A percentile compares a stretch with the other conserved stretches of the same genome.
phyloP scores from a whole-genome alignment of 768 basidiomycete genomes.

The Collybia sp. region DNA sequence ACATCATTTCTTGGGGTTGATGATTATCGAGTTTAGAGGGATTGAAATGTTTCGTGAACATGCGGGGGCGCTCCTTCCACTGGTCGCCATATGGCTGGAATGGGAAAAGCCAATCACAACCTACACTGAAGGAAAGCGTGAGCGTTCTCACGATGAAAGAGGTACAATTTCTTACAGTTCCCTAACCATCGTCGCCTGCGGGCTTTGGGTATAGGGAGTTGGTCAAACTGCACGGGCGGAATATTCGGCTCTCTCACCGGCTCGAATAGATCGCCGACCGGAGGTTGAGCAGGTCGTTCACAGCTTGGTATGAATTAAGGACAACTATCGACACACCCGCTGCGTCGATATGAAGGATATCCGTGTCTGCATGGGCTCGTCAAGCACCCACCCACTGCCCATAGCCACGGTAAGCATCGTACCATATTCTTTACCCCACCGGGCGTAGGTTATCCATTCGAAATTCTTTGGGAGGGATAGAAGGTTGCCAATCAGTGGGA shows the following conservation, averaged over 20 bases:
- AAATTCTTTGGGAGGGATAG: too few relatives aligned
- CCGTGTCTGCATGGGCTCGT: constrained; percentile 1
- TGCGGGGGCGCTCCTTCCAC: constrained; percentile 25
- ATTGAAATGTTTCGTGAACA: constrained; percentile 20
- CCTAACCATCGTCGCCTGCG: too few relatives aligned
- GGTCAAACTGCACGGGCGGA: too few relatives aligned
- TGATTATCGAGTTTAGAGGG: constrained; percentile 16
- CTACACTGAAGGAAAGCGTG: constrained; percentile 8
- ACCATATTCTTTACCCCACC: too few relatives aligned
- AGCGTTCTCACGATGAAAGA: background rate
- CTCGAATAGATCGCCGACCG: constrained; percentile 8
- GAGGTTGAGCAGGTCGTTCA: constrained; percentile 8
- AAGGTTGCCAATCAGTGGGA: too few relatives aligned
- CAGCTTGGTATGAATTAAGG: constrained; percentile 3
- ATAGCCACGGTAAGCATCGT: too few relatives aligned
- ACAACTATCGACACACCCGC: constrained; percentile 8
- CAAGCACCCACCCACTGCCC: too few relatives aligned
- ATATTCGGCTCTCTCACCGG: constrained; percentile 3
- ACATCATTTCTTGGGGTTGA: constrained; percentile 21
- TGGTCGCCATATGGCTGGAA: constrained; percentile 24
- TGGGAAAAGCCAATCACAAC: constrained; percentile 15
- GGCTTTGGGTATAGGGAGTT: too few relatives aligned
- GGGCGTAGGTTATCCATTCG: too few relatives aligned
- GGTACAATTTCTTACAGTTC: too few relatives aligned
- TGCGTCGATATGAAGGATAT: constrained; percentile 9